Evolutionary conservation across 306 rosid species (phyloP).

Genomic region (Fragaria nilgerrensis): DNA sequence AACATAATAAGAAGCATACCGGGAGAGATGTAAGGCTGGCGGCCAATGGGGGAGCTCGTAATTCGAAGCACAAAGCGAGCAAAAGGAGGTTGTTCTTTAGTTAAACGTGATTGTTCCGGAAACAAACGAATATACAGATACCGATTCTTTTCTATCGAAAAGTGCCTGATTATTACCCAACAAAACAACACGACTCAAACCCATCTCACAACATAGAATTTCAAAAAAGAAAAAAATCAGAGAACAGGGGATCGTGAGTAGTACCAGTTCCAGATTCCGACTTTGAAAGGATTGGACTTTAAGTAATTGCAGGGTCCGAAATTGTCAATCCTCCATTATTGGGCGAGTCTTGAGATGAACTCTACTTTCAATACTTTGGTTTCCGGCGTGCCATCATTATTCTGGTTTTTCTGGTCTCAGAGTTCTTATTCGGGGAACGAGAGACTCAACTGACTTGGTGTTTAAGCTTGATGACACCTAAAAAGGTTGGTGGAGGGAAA

Average conservation of each 20-base stretch:
- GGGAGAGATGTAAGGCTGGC: conserved; percentile 60
- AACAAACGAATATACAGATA: conserved; percentile 62
- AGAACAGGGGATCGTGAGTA: background rate
- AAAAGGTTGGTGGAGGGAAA: no score
- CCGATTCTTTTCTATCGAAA: conserved; percentile 68
- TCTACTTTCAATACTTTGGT: conserved; percentile 44
- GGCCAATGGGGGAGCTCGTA: conserved; percentile 49
- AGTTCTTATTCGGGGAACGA: background rate
- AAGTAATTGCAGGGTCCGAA: conserved; percentile 63
- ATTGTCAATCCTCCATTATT: conserved; percentile 78
- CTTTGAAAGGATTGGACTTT: conserved; percentile 71
- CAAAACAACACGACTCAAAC: background rate
- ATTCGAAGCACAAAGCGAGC: conserved; percentile 74
- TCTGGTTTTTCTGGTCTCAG: background rate
- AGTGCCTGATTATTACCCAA: conserved; percentile 41
- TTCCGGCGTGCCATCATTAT: conserved; percentile 39
- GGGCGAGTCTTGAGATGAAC: conserved; percentile 68
- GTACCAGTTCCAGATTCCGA: conserved; percentile 93
- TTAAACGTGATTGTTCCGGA: conserved; percentile 65
- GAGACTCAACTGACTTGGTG: background rate
- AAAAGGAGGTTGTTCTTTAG: conserved; percentile 77
- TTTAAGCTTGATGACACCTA: no score
- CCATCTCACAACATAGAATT: background rate
- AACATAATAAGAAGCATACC: conserved; percentile 29
- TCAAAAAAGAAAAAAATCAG: background rate